Evolutionary conservation across 1,139 yeast species (phyloP).

Genomic region (Pichia sp.): DNA sequence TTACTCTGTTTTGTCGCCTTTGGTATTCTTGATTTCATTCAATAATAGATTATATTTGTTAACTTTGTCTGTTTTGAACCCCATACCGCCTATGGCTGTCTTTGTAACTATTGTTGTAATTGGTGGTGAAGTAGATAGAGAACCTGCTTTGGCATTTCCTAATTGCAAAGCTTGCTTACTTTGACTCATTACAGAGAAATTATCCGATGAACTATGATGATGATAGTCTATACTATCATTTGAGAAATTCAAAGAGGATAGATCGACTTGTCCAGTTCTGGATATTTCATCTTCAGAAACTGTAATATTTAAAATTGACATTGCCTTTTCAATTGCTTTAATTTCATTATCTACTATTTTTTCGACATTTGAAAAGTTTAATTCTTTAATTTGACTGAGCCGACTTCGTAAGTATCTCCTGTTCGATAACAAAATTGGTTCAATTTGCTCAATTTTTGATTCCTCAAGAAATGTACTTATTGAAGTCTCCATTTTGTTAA

Average conservation of each 20-base stretch:
- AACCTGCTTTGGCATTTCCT: not conserved
- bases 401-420: conserved; percentile 17
- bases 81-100: conserved; percentile 2
- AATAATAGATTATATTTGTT: conserved; percentile 19
- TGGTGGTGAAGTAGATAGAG: conserved; percentile 9
- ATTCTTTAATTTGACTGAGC: conserved; percentile 12
- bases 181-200: too few relatives aligned
- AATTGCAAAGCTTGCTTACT: too few relatives aligned
- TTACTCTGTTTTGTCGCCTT: conserved; percentile 27
- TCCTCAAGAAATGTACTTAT: conserved; percentile 20
- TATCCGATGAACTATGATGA: not conserved
- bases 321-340: conserved; percentile 26
- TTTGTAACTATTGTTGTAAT: conserved; percentile 1
- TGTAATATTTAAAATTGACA: conserved; percentile 19
- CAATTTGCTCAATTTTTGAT: conserved; percentile 19
- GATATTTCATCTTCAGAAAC: not conserved
- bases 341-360: conserved; percentile 28
- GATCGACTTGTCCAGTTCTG: not conserved
- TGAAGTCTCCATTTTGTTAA: conserved; percentile 22
- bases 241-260: not conserved
- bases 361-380: conserved; percentile 17
- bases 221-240: conserved; percentile 9
- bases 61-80: conserved; percentile 2
- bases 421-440: conserved; percentile 16
- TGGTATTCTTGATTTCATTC: conserved; percentile 19